Evolutionary conservation across 2,329 filamentous ascomycete genomes (phyloP), one percentile per base, ranked within the genome.

Genomic region (Colletotrichum limetticola): DNA sequence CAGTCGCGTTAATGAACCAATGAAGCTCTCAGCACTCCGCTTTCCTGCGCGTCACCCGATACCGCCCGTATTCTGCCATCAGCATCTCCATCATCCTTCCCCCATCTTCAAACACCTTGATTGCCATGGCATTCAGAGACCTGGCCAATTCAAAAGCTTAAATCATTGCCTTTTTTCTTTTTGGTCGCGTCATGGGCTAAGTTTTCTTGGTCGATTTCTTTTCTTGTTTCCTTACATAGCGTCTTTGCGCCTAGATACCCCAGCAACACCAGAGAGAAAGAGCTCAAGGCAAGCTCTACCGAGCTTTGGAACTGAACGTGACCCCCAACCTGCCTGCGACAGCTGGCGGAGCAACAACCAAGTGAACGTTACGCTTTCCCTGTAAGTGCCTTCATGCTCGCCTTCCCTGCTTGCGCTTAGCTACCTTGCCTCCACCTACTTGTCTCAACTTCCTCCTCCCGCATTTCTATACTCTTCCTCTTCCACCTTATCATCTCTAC

Each of bases 51-150:
- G n/a, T 61, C 8, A 11, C 49, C 37, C 22, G 22, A 62, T 42
- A 63, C 69, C 69, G 58, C 58, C 58, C n/a, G 9, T 6, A 52
- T 72, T 72, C 70, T 70, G 60, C 70, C 59, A 49, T 55, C 28
- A 42, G 19, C 42, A 37, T 35, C 55, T 22, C 58, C 58, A 37
- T 16, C 14, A 42, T 68, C 49, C 32, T 12, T 35, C 32, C 32
- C 32, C 32, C 32, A 35, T 12, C 32, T 35, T 4, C 52, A 64
- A 42, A 42, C 14, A 42, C 65, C 35, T 26, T 49, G 28, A 56
- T 24, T 66, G n/a, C 46, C 30, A 59, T 68, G 68, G 32, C 59
- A 9, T 22, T 28, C 53, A 14, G 22, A 35, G 22, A 42, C 58
- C 69, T 55, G 28, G 30, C 22, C 49, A 26, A 14, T 19, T 52